Conservation (phyloP, 108 stramenopile genomes). For the Stephanodiscus triporus region DNA sequence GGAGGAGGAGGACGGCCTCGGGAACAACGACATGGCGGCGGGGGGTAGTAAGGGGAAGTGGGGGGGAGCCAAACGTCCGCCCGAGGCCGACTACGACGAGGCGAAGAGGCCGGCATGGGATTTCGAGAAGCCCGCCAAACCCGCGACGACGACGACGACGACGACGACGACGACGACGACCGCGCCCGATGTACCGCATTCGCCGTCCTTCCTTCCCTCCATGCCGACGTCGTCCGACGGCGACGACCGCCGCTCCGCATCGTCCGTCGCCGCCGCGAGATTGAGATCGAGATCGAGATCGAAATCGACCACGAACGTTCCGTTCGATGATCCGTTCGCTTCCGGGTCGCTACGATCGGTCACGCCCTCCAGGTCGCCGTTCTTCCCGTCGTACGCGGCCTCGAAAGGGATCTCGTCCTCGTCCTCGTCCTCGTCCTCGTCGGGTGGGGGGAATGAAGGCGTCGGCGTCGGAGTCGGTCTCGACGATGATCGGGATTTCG, state of each 20-base stretch:
- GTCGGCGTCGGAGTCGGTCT: background rate
- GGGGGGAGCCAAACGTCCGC: background rate
- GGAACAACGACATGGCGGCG: too few species aligned
- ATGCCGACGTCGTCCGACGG: background rate
- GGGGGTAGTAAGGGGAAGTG: background rate
- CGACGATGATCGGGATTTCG: background rate
- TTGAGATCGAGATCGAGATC: too few species aligned
- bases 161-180: background rate
- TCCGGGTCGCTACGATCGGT: background rate
- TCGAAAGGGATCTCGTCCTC: background rate
- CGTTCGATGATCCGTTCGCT: background rate
- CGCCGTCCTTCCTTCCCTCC: background rate
- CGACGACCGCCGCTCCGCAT: background rate
- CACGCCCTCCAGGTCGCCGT: constrained; percentile 14
- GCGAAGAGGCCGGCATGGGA: too few species aligned
- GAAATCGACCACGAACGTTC: too few species aligned
- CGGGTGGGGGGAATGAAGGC: background rate
- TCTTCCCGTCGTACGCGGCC: constrained; percentile 10
- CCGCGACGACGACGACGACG: background rate
- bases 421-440: background rate
- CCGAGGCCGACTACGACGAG: too few species aligned
- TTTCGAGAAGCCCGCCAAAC: too few species aligned
- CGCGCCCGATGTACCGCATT: background rate
- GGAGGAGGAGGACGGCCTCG: too few species aligned
- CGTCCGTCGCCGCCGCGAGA: too few species aligned